phyloP scores from a whole-genome alignment of 2,329 filamentous ascomycete species.

The Trichoderma atroviride region DNA sequence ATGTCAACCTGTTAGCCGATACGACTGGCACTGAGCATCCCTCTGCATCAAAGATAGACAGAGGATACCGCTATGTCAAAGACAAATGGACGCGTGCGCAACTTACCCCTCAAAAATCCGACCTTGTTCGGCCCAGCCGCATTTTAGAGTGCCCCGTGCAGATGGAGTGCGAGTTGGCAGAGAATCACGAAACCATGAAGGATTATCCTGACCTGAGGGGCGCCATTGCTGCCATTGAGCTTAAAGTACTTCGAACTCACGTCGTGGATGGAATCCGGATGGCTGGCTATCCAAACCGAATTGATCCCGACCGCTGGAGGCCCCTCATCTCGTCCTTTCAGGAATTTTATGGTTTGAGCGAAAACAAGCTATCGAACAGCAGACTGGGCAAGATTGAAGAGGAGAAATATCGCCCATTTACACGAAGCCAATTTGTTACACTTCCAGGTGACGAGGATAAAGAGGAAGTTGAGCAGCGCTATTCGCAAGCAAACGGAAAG shows the following conservation, averaged over 20 bases:
- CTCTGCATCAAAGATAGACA: conserved; percentile 34
- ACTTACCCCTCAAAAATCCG: conserved; percentile 41
- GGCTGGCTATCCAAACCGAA: conserved; percentile 42
- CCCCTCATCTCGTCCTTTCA: conserved; percentile 51
- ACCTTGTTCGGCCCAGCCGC: conserved; percentile 39
- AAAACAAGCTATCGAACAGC: conserved; percentile 33
- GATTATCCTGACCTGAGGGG: conserved; percentile 39
- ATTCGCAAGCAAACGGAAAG: neutral
- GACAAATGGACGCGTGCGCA: conserved; percentile 44
- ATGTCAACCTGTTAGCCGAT: conserved; percentile 43
- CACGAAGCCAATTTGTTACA: conserved; percentile 2
- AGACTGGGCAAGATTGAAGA: conserved; percentile 37
- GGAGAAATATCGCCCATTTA: conserved; percentile 36
- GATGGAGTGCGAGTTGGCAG: conserved; percentile 46
- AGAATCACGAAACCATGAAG: conserved; percentile 38
- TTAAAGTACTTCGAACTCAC: conserved; percentile 42
- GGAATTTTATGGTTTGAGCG: conserved; percentile 45
- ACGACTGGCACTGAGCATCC: conserved; percentile 42
- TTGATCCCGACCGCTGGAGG: conserved; percentile 48
- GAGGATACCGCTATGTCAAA: conserved; percentile 42
- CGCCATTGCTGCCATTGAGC: conserved; percentile 39
- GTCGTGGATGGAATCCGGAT: conserved; percentile 40
- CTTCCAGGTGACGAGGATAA: conserved; percentile 14
- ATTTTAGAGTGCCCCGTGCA: conserved; percentile 46
- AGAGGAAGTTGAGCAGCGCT: neutral